Evolutionary conservation across 768 basidiomycete genomes (phyloP), one percentile per base, ranked within the genome.

Genomic region (Cubamyces lactineus): DNA sequence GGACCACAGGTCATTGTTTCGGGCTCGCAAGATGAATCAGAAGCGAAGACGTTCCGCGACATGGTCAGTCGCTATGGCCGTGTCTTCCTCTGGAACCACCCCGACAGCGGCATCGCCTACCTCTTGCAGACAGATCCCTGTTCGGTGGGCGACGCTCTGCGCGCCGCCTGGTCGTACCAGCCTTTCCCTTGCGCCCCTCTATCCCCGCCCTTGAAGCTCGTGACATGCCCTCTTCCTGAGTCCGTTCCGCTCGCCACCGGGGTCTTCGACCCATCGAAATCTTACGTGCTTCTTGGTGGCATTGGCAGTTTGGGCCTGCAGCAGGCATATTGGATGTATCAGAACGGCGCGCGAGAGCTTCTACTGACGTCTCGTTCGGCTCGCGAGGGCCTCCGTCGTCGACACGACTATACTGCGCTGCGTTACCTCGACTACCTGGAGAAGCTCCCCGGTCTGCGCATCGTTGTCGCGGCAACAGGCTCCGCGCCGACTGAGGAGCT

Each of bases 261-360:
- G 6, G 30, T 73, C 23, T 73, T 78, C 61, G 63, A 69, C 41
- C 51, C 69, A 1, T 42, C 67, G 8, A 77, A 77, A 60, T 59
- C 69, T 16, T 79, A 80, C 56, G 30, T 80, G 5, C 68, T 79
- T 6, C 45, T 80, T 11, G 79, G 78, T n/a, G 79, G 78, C 11
- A 73, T 79, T 30, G 77, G 79, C 2, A 71, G 71, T 9, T 60
- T 80, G 11, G 79, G 79, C 1, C 50, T 73, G 15, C 73, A 76
- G 23, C 61, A 77, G 21, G 78, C 79, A 8, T 50, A 76, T 19
- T 79, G 75, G 73, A 75, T 81, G 76, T 79, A 80, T 62, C 19
- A 67, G 66, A 40, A 55, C 3, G 66, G 66, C 1, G 66, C 66
- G 2, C 63, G 63, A 15, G 16, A 65, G 38, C 58, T 67, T 16